Base-by-base conservation (phyloP, 169 alveolate species). In the Cryptosporidium tyzzeri region DNA sequence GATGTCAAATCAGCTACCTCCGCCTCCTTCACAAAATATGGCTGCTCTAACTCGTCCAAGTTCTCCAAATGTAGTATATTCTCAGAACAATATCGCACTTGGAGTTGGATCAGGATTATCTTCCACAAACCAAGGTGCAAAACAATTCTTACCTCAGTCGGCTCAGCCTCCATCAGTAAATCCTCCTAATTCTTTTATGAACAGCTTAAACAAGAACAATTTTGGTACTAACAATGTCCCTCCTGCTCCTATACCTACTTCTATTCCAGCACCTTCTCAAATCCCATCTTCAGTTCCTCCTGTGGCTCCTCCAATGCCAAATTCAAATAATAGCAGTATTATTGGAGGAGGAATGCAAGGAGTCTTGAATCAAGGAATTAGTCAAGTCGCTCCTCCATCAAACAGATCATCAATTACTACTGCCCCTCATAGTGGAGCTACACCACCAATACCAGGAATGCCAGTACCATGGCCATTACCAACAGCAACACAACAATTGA, bases 381-480 rank as follows among this genome's bases (percentile, higher is more conserved):
- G 39, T 6, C 85, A 50, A 1, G 3, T 55, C 14, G 85, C 51
- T 16, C 55, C 71, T 26, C 86, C 70, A 5, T 41, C 55, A 1
- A 33, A 23, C 9, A 59, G 89, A 48, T 10, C 89, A n/a, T 80
- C 89, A 23, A 68, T 71, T 31, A 93, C 94, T 26, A 93, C 96
- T 9, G 96, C 97, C 29, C 97, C 97, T 6, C 94, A 93, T 3
- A 96, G 96, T 7, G 97, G 94, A 6, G 97, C 97, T 5, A 84
- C 93, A 31, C 94, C 96, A 7, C 93, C 95, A 87, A 86, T 93
- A 48, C 97, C 97, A 2, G 97, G 97, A 33, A 95, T 95, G 97
- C 97, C 97, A 6, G 95, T 95, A 41, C 97, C 97, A 18, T 95
- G 97, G 97, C 97, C 97, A 37, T 74, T 94, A n/a, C 97, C 97